phyloP scores from a whole-genome alignment of 495 filamentous ascomycete genomes.

The Talaromyces ruber region DNA sequence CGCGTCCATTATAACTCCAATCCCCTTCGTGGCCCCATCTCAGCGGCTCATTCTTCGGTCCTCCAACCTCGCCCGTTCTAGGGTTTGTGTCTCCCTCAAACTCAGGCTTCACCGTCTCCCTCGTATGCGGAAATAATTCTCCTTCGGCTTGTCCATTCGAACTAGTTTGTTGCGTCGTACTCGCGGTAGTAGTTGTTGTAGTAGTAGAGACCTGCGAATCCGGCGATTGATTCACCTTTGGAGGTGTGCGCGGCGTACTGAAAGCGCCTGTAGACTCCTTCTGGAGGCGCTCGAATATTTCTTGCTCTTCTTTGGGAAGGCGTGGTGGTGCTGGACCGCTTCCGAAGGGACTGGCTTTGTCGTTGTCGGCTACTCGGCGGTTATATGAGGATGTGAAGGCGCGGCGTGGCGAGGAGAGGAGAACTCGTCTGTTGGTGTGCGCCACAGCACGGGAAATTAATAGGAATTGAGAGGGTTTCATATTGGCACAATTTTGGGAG shows the following conservation, averaged over 20 bases:
- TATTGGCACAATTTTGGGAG: background rate
- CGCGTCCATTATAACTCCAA: slow-evolving; percentile 93
- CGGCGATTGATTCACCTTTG: slow-evolving; percentile 37
- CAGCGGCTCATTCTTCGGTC: slow-evolving; percentile 95
- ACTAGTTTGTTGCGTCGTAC: slow-evolving; percentile 15
- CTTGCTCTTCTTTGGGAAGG: slow-evolving; percentile 81
- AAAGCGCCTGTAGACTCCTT: slow-evolving; percentile 62
- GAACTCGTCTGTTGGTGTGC: slow-evolving; percentile 10
- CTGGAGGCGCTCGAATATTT: slow-evolving; percentile 86
- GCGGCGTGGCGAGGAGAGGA: slow-evolving; percentile 10
- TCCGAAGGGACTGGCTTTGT: slow-evolving; percentile 17
- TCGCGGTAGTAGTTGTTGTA: background rate
- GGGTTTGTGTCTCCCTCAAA: slow-evolving; percentile 93
- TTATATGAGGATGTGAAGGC: slow-evolving; percentile 19
- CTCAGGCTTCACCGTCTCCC: slow-evolving; percentile 72
- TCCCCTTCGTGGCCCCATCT: slow-evolving; percentile 76
- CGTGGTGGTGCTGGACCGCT: slow-evolving; percentile 67
- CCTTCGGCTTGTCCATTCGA: slow-evolving; percentile 35
- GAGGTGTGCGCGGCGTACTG: slow-evolving; percentile 45
- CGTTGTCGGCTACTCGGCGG: slow-evolving; percentile 21
- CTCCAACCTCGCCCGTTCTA: slow-evolving; percentile 91
- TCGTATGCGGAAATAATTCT: slow-evolving; percentile 62
- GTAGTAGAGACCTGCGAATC: slow-evolving; percentile 12
- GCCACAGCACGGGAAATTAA: slow-evolving; percentile 11
- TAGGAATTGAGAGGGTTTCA: slow-evolving; percentile 1